phyloP scores from a whole-genome alignment of 148 eudicot species.

The Camellia sinensis region DNA sequence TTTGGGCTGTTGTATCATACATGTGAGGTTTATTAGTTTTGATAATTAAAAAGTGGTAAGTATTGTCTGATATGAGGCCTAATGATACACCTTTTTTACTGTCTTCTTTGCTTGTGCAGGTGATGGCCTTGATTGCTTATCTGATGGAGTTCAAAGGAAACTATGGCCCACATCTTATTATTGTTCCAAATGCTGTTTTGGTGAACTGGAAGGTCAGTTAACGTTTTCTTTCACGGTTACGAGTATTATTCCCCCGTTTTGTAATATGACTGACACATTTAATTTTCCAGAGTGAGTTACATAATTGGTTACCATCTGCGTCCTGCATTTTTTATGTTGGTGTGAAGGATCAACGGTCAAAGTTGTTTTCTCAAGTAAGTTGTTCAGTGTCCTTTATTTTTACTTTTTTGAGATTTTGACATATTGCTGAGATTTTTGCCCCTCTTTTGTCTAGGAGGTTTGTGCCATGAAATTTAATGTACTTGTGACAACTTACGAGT shows the following conservation, averaged over 20 bases:
- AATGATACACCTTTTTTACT: background rate
- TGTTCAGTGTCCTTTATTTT: background rate
- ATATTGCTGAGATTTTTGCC: constrained; percentile 4
- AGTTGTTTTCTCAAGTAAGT: constrained; percentile 88
- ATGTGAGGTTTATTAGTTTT: background rate
- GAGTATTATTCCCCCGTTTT: constrained; percentile 14
- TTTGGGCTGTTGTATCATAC: background rate
- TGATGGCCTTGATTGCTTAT: constrained; percentile 97
- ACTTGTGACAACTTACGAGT: constrained; percentile 97
- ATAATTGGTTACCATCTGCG: constrained; percentile 85
- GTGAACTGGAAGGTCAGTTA: constrained; percentile 96
- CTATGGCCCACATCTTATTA: constrained; percentile 96
- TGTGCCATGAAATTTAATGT: constrained; percentile 93
- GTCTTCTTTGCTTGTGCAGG: constrained; percentile 41
- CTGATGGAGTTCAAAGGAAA: constrained; percentile 97
- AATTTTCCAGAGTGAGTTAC: constrained; percentile 77
- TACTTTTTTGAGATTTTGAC: constrained; percentile 4
- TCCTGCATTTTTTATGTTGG: constrained; percentile 98
- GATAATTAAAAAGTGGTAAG: background rate
- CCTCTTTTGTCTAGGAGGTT: constrained; percentile 62
- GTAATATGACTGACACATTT: constrained; percentile 10
- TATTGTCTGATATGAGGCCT: background rate
- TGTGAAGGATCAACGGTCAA: constrained; percentile 80
- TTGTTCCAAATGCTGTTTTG: constrained; percentile 98
- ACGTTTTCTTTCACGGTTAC: background rate